A percentile compares a stretch with the other conserved stretches of the same genome.
phyloP scores from a whole-genome alignment of 2,329 filamentous ascomycete genomes.

The Phaeoacremonium minimum region DNA sequence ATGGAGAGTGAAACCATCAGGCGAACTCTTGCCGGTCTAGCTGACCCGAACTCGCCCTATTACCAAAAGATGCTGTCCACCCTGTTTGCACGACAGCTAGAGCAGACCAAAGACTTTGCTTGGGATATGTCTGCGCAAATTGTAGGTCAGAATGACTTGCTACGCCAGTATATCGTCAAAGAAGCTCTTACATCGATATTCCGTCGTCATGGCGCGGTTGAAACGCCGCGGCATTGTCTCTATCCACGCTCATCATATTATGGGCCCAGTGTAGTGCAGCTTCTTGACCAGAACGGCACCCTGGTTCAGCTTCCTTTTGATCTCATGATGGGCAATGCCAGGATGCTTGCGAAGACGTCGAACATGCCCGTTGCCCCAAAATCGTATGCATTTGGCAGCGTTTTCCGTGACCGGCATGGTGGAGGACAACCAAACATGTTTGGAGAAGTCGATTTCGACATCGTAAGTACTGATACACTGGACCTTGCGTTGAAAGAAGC shows the following conservation, averaged over 20 bases:
- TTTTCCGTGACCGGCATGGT: constrained; percentile 75
- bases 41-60: constrained; percentile 79
- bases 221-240: constrained; percentile 68
- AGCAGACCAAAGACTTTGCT: constrained; percentile 74
- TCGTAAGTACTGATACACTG: constrained; percentile 76
- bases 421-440: constrained; percentile 79
- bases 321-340: constrained; percentile 82
- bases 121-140: constrained; percentile 66
- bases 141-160: constrained; percentile 53
- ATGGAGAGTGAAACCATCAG: constrained; percentile 91
- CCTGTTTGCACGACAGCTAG: constrained; percentile 72
- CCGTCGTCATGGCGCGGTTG: constrained; percentile 82
- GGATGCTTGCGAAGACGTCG: constrained; percentile 70
- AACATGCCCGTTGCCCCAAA: constrained; percentile 62
- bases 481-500: constrained; percentile 89
- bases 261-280: constrained; percentile 65
- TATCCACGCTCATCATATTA: constrained; percentile 84
- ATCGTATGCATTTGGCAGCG: constrained; percentile 81
- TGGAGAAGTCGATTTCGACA: constrained; percentile 93
- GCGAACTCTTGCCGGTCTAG: constrained; percentile 74
- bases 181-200: constrained; percentile 75
- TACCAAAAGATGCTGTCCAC: constrained; percentile 87
- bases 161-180: constrained; percentile 71
- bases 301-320: constrained; percentile 93
- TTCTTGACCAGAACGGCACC: constrained; percentile 81